phyloP scores from a whole-genome alignment of 148 eudicot genomes.

The Pouteria glomerata region DNA sequence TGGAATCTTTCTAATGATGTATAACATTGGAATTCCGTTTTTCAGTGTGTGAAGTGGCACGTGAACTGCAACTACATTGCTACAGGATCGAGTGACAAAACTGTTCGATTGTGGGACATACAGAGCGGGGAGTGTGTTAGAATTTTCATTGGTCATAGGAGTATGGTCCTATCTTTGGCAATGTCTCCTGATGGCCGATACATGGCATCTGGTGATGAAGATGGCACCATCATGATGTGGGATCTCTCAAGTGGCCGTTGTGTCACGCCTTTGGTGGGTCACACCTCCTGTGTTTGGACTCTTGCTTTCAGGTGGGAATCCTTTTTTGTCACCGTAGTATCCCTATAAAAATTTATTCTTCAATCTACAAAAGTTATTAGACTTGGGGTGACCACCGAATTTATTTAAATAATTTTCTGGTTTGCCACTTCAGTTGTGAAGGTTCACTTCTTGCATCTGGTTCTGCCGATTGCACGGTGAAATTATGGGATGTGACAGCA shows the following conservation, averaged over 20 bases:
- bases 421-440: conserved; percentile 60
- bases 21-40: neutral
- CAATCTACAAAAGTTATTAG: neutral
- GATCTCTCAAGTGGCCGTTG: conserved; percentile 93
- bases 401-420: neutral
- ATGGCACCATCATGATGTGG: conserved; percentile 98
- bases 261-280: conserved; percentile 87
- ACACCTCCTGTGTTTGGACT: conserved; percentile 91
- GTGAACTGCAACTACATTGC: conserved; percentile 94
- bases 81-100: conserved; percentile 99
- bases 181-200: conserved; percentile 99
- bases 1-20: no score
- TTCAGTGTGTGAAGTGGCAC: conserved; percentile 97
- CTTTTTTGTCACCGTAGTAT: neutral
- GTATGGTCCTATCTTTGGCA: conserved; percentile 79
- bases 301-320: conserved; percentile 76
- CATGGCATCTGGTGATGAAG: conserved; percentile 99
- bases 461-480: conserved; percentile 95
- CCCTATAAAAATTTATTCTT: neutral
- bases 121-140: conserved; percentile 91
- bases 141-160: conserved; percentile 92
- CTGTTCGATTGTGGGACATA: conserved; percentile 96
- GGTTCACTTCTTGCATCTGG: conserved; percentile 99
- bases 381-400: neutral
- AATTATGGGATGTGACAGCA: conserved; percentile 87